These are phyloP conservation scores for Clavariopsis aquatica DNA, from an alignment of 495 filamentous ascomycete genomes.

Conservation along the genomic window DNA sequence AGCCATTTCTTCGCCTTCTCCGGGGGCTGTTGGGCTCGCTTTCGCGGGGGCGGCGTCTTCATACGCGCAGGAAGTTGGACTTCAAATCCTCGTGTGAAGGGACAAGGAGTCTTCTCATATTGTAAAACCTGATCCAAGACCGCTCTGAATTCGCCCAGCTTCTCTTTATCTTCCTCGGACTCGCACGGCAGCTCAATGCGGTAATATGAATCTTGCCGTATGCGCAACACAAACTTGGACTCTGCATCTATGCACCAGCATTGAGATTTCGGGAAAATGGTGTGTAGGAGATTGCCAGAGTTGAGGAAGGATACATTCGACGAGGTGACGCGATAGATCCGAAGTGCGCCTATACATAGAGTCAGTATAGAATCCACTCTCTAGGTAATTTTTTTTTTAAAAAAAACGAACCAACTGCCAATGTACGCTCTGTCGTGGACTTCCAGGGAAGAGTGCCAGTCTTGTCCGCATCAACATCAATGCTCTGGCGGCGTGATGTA, in stretches of 20 bases:
- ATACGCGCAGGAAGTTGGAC: slow-evolving; percentile 73
- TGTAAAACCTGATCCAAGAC: slow-evolving; percentile 70
- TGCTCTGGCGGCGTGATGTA: slow-evolving; percentile 33
- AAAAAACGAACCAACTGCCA: slow-evolving; percentile 64
- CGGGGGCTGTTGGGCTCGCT: slow-evolving; percentile 64
- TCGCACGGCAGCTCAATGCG: slow-evolving; percentile 77
- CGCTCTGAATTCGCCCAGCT: slow-evolving; percentile 64
- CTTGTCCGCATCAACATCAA: slow-evolving; percentile 27
- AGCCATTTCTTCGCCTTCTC: slow-evolving; percentile 52
- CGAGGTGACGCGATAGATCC: slow-evolving; percentile 77
- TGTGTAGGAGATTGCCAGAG: slow-evolving; percentile 75
- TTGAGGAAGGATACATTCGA: slow-evolving; percentile 77
- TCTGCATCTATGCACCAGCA: slow-evolving; percentile 90
- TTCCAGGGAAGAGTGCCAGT: slow-evolving; percentile 67
- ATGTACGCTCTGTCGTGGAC: slow-evolving; percentile 74
- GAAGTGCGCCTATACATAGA: slow-evolving; percentile 60
- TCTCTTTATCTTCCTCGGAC: slow-evolving; percentile 58
- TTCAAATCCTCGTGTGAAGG: slow-evolving; percentile 74
- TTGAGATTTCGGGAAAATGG: slow-evolving; percentile 83
- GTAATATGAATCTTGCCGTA: slow-evolving; percentile 79
- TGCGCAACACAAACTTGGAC: slow-evolving; percentile 78
- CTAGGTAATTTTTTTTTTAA: no score
- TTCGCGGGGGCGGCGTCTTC: slow-evolving; percentile 65
- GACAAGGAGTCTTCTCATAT: slow-evolving; percentile 86
- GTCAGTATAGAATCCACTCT: slow-evolving; percentile 10